phyloP scores from a whole-genome alignment of 371 early-diverging fungal species.

The Racocetra persica region DNA sequence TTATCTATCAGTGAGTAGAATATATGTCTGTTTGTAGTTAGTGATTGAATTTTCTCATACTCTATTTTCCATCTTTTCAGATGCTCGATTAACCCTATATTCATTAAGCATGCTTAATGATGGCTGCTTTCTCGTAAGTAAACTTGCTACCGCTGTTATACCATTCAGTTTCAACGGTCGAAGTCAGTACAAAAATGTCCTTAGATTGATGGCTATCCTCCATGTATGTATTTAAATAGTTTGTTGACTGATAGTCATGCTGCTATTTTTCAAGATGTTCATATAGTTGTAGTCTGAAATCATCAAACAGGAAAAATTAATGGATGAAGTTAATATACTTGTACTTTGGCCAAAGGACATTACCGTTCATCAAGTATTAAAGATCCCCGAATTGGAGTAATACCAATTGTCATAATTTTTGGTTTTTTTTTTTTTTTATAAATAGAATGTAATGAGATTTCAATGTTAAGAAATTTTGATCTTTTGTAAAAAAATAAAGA shows the following conservation, averaged over 20 bases:
- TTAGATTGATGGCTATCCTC: constrained; percentile 39
- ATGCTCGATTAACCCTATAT: constrained; percentile 36
- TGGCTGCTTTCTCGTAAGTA: constrained; percentile 32
- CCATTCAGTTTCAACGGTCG: constrained; percentile 39
- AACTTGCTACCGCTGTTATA: constrained; percentile 31
- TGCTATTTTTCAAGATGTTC: too few relatives aligned
- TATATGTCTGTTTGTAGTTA: neutral
- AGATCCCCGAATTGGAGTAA: too few relatives aligned
- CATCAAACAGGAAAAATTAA: too few relatives aligned
- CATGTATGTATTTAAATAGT: constrained; percentile 27
- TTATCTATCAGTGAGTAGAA: neutral
- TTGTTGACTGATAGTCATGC: neutral
- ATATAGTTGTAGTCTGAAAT: too few relatives aligned
- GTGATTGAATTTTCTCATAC: constrained; percentile 15
- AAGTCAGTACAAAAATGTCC: constrained; percentile 33
- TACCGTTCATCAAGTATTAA: too few relatives aligned
- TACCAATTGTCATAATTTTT: too few relatives aligned
- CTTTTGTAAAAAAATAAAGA: too few relatives aligned
- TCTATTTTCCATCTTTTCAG: constrained; percentile 22
- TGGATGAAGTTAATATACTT: too few relatives aligned
- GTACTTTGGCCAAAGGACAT: too few relatives aligned
- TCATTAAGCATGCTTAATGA: constrained; percentile 34
- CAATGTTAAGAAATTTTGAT: too few relatives aligned
- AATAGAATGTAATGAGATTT: too few relatives aligned
- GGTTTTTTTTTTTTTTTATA: too few relatives aligned